Percentiles rank a stretch among this genome's conserved stretches.
These are phyloP conservation scores for Lepidium didymum DNA, from an alignment of 345 rosid species.

Conservation along the genomic window DNA sequence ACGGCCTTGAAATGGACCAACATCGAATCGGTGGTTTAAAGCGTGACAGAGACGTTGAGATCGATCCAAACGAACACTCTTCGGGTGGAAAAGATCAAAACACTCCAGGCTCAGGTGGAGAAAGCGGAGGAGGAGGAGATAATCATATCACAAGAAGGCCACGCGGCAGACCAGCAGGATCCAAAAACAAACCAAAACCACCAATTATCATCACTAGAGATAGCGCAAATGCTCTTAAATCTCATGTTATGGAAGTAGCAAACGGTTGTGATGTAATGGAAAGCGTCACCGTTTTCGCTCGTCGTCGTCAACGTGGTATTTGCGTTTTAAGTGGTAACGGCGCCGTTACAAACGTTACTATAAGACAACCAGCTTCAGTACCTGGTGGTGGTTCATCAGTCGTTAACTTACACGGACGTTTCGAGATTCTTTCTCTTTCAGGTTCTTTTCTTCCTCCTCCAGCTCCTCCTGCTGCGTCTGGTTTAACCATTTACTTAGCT, in stretches of 20 bases:
- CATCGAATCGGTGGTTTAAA: slow-evolving; percentile 52
- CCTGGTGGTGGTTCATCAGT: slow-evolving; percentile 52
- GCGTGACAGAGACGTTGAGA: slow-evolving; percentile 54
- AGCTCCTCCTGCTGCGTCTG: slow-evolving; percentile 86
- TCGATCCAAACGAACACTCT: slow-evolving; percentile 18
- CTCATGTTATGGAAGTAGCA: slow-evolving; percentile 89
- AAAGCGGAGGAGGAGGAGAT: slow-evolving; percentile 31
- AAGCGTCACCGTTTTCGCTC: slow-evolving; percentile 64
- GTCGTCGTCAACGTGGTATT: slow-evolving; percentile 76
- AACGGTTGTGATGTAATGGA: slow-evolving; percentile 77
- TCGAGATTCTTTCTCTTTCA: slow-evolving; percentile 82
- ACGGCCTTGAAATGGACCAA: slow-evolving; percentile 29
- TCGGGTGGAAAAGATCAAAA: slow-evolving; percentile 37
- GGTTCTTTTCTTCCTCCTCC: slow-evolving; percentile 95
- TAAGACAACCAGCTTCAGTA: slow-evolving; percentile 65
- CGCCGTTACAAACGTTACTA: slow-evolving; percentile 72
- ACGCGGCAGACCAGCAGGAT: slow-evolving; percentile 82
- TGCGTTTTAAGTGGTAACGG: slow-evolving; percentile 88
- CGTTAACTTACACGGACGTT: slow-evolving; percentile 79
- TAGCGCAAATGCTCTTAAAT: slow-evolving; percentile 91
- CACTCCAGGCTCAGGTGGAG: slow-evolving; percentile 26
- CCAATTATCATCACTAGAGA: slow-evolving; percentile 91
- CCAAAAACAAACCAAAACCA: slow-evolving; percentile 88
- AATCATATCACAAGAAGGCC: slow-evolving; percentile 58
- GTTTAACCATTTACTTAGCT: slow-evolving; percentile 75